Evolutionary conservation across 768 basidiomycete genomes (phyloP).

Genomic region (Tubosaeta sp.): DNA sequence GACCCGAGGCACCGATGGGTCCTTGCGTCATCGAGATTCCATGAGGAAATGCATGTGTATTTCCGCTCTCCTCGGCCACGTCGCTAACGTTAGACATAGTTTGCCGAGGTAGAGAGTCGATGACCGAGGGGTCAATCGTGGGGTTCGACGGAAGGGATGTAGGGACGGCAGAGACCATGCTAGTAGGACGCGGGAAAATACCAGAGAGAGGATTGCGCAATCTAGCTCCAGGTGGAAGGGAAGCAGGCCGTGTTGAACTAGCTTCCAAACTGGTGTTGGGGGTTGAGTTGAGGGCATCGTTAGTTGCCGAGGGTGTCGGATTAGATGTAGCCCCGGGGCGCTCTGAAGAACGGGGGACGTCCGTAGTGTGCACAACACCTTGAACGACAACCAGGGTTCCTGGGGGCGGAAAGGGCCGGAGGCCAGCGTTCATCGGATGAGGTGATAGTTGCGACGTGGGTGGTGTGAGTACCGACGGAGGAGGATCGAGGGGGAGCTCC

Average conservation of each 20-base stretch:
- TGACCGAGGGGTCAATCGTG: constrained; percentile 1
- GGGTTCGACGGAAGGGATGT: constrained; percentile 7
- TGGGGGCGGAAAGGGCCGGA: constrained; percentile 62
- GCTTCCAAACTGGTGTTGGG: constrained; percentile 5
- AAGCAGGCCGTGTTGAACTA: constrained; percentile 14
- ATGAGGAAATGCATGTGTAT: constrained; percentile 15
- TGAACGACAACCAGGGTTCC: constrained; percentile 81
- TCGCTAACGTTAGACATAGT: not conserved
- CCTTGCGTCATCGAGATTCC: constrained; percentile 25
- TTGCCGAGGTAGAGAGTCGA: constrained; percentile 5
- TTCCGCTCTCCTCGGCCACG: constrained; percentile 11
- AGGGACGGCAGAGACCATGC: constrained; percentile 26
- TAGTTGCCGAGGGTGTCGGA: constrained; percentile 4
- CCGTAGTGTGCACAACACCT: constrained; percentile 77
- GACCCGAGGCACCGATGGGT: constrained; percentile 30
- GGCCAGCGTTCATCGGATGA: constrained; percentile 15
- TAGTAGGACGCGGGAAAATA: constrained; percentile 36
- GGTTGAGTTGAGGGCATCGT: constrained; percentile 4
- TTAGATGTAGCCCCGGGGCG: constrained; percentile 15
- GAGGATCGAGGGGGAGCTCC: constrained; percentile 8
- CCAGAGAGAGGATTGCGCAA: constrained; percentile 34
- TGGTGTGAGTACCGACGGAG: constrained; percentile 11
- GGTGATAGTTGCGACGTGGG: constrained; percentile 21
- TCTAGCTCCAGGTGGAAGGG: constrained; percentile 27
- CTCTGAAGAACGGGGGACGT: constrained; percentile 42